Percentiles rank a stretch among this genome's conserved stretches.
Evolutionary conservation across 129 eudicot genomes (phyloP).

Genomic region (Flaveria ramosissima): DNA sequence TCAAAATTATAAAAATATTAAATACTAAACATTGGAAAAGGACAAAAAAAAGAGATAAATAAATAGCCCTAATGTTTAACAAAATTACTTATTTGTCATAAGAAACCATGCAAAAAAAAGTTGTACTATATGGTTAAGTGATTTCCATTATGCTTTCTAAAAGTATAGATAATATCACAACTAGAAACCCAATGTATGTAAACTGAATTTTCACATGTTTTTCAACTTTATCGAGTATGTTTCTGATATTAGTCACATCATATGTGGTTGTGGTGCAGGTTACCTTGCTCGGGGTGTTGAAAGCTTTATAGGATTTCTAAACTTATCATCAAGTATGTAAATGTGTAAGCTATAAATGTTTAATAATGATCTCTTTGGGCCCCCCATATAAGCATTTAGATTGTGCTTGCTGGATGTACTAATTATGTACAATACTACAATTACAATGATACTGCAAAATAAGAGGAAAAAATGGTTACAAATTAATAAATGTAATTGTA

Average conservation of each 20-base stretch:
- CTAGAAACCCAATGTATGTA: constrained; percentile 4
- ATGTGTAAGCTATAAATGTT: constrained; percentile 25
- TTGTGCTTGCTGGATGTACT: no score
- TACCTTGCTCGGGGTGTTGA: constrained; percentile 24
- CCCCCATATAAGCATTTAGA: constrained; percentile 4
- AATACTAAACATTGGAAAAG: no score
- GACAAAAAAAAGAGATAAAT: no score
- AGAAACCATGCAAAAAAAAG: no score
- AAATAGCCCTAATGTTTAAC: no score
- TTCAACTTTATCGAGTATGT: background rate
- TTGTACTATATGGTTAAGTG: no score
- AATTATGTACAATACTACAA: no score
- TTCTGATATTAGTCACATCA: background rate
- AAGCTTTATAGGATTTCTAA: constrained; percentile 19
- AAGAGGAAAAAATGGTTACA: background rate
- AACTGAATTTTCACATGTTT: background rate
- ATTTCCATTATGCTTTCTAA: no score
- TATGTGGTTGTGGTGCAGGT: constrained; percentile 16
- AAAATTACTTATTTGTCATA: no score
- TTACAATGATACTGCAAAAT: no score
- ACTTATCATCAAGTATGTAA: constrained; percentile 11
- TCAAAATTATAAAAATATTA: no score
- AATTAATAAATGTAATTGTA: background rate
- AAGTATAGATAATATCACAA: no score
- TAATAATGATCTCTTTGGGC: constrained; percentile 9